Base-by-base conservation (phyloP, 768 basidiomycete genomes). In the Termitomyces sp. region DNA sequence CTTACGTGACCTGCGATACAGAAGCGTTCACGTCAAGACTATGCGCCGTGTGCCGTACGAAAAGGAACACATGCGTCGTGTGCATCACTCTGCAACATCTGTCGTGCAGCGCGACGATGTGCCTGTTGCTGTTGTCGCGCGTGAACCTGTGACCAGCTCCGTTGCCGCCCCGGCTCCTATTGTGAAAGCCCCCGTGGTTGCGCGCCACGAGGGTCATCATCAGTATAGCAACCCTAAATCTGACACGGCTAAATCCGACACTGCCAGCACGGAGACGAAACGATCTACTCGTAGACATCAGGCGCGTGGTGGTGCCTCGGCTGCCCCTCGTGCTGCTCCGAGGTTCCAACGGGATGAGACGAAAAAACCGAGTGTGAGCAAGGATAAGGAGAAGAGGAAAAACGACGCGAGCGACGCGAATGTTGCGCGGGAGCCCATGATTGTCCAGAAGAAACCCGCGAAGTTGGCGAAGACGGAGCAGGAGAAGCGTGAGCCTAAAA, bases 11-110 rank as follows among this genome's bases (percentile, higher is more conserved):
- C 11, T 52, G 36, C 5, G n/a, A 32, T 32, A 0, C 16, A 61
- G 60, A 32, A 28, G 14, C 24, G 47, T 58, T n/a, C 41, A 48
- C 35, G 56, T 61, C 14, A 52, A 48, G 45, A 16, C 35, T 5
- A 56, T 62, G 60, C 60, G 60, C n/a, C 57, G 54, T n/a, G 49
- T 56, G 51, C 38, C 33, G 5, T 40, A 46, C 9, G 52, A 55
- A 18, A 51, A 40, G 55, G 49, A 49, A 20, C 36, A 50, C 32
- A 56, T 49, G 55, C 57, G 54, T 13, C 57, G 49, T 55, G 38
- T 40, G 2, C 58, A 62, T 38, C 52, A 62, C 43, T 59, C 61
- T 43, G 54, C 60, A 2, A 46, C 24, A 8, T 55, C 56, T 7
- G 8, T 41, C n/a, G 54, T 62, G 18, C 36, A 44, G 28, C 54